Evolutionary conservation across 2,329 filamentous ascomycete species (phyloP).

Genomic region (Nakataea oryzae): DNA sequence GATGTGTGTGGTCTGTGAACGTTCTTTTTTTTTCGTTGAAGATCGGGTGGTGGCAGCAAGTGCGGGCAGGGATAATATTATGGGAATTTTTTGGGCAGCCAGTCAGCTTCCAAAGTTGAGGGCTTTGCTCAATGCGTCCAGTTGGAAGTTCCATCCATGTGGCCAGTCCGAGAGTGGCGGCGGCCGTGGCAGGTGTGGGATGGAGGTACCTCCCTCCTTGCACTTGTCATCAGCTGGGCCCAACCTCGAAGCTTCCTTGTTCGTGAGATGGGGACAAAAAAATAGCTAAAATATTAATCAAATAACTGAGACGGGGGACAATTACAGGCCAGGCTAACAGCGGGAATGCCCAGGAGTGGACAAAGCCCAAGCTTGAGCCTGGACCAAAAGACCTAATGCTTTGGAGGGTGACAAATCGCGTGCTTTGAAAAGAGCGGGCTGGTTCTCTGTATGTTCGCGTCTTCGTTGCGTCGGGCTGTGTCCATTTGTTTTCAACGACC

Average conservation of each 20-base stretch:
- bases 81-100: background rate
- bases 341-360: background rate
- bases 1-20: background rate
- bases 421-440: background rate
- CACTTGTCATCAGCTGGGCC: background rate
- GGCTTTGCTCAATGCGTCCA: constrained; percentile 1
- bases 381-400: background rate
- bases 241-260: background rate
- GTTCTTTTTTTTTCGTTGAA: constrained; percentile 4
- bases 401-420: background rate
- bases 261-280: background rate
- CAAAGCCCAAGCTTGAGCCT: background rate
- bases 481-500: background rate
- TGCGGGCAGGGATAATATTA: background rate
- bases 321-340: background rate
- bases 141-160: background rate
- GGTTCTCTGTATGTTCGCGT: background rate
- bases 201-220: background rate
- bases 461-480: background rate
- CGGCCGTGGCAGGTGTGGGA: background rate
- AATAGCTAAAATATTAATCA: background rate
- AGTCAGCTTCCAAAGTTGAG: background rate
- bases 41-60: constrained; percentile 4
- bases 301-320: background rate
- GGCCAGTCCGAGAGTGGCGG: background rate